Evolutionary conservation across 163 green algal species (phyloP).

Genomic region (Prototheca wickerhamii): DNA sequence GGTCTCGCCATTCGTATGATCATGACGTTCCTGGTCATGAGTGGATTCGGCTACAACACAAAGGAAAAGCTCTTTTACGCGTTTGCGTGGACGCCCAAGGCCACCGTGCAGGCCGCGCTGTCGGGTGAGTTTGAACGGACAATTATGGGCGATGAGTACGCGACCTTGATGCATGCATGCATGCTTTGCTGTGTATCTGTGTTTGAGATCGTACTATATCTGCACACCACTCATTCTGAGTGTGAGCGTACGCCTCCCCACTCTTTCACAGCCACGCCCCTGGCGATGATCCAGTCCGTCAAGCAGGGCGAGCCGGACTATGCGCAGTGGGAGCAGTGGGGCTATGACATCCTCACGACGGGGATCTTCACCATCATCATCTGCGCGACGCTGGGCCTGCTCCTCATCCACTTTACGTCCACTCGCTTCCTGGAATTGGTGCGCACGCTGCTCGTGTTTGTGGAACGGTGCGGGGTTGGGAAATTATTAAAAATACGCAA

Average conservation of each 20-base stretch:
- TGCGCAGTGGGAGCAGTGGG: slow-evolving; percentile 41
- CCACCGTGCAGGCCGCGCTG: slow-evolving; percentile 68
- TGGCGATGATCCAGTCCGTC: slow-evolving; percentile 45
- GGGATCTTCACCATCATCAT: slow-evolving; percentile 74
- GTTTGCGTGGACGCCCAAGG: slow-evolving; percentile 76
- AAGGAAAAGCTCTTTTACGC: slow-evolving; percentile 67
- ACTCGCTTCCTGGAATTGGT: slow-evolving; percentile 27
- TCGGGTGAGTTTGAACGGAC: slow-evolving; percentile 17
- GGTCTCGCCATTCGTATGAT: slow-evolving; percentile 46
- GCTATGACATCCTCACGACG: slow-evolving; percentile 56
- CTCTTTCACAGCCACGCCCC: slow-evolving; percentile 32
- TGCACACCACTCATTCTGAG: no score
- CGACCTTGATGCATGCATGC: not conserved
- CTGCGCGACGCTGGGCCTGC: slow-evolving; percentile 49
- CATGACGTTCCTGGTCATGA: slow-evolving; percentile 49
- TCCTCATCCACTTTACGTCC: slow-evolving; percentile 40
- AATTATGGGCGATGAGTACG: not conserved
- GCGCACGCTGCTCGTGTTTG: slow-evolving; percentile 7
- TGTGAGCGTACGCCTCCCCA: no score
- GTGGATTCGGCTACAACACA: slow-evolving; percentile 31
- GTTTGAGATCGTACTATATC: no score
- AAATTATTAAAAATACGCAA: no score
- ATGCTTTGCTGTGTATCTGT: not conserved
- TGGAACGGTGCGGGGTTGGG: no score
- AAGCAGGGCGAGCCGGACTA: slow-evolving; percentile 26